Base-by-base conservation (phyloP, 805 yeast genomes). In the Wickerhamia fluorescens region DNA sequence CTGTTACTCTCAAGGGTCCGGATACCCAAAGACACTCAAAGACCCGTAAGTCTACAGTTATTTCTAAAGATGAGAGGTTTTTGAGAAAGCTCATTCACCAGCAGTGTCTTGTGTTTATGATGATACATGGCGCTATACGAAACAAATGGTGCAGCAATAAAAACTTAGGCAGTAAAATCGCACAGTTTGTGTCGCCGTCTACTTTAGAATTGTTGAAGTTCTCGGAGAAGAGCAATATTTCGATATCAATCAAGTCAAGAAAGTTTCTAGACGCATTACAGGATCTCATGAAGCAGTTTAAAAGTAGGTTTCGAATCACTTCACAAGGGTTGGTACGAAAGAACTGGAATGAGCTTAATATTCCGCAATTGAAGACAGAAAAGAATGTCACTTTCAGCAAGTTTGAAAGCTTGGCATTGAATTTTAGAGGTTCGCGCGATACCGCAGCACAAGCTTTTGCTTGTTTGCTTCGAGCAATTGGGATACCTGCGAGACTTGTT, bases 371-470 rank as follows among this genome's bases (percentile, higher is more conserved):
- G 16, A 41, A 34, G 29, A 42, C 35, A 15, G 49, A 42, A 7
- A 41, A 38, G 21, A 40, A 45, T 18, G 42, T 71, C 10, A 52
- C 61, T 0, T 53, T 63, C 18, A 44, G 46, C 2, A 57, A 58
- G 25, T 84, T 82, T 43, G 44, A 50, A 5, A 52, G 53, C 13
- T 45, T 60, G 11, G 48, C 83, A 1, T 31, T 49, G 2, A 47
- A 58, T 10, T 71, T 71, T 15, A 51, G 66, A 11, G 98, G 97
- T 0, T 73, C 85, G 3, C 53, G 82, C 19, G 96, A 89, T 47
- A 33, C 84, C 5, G 80, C 81, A 0, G 87, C 92, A 0, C 95
- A 85, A 45, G 96, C 95, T 0, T 88, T 85, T 57, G 85, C 86
- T 10, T 74, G 83, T 0, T 44, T 89, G 1, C 50, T 86, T 24